These are phyloP conservation scores for Plenodomus lindquistii DNA, from an alignment of 2,329 filamentous ascomycete genomes.

Conservation along the genomic window DNA sequence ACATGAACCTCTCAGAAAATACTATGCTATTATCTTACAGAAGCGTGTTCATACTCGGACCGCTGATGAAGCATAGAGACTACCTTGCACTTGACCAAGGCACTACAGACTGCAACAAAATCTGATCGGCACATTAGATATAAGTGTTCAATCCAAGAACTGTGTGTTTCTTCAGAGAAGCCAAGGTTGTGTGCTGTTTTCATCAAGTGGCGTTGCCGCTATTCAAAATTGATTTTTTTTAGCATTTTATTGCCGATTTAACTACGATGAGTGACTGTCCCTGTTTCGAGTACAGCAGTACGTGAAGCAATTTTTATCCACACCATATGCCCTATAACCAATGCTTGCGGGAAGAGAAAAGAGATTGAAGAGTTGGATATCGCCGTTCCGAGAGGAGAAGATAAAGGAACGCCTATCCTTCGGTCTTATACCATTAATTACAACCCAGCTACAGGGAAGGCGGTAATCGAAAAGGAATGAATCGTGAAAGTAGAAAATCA, in stretches of 20 bases:
- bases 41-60: too few species aligned
- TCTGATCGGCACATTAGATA: too few species aligned
- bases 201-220: constrained; percentile 20
- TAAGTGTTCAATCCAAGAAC: too few species aligned
- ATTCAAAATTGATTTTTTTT: constrained; percentile 29
- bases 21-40: neutral
- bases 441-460: constrained; percentile 36
- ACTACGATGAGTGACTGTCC: constrained; percentile 23
- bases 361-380: constrained; percentile 17
- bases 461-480: constrained; percentile 29
- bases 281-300: constrained; percentile 23
- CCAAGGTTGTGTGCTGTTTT: neutral
- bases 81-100: too few species aligned
- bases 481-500: constrained; percentile 23
- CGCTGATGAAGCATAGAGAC: too few species aligned
- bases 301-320: constrained; percentile 17
- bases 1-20: neutral
- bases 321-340: constrained; percentile 20
- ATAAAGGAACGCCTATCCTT: constrained; percentile 30
- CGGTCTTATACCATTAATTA: constrained; percentile 46
- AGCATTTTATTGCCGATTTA: constrained; percentile 27
- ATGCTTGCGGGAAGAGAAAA: constrained; percentile 28
- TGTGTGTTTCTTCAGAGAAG: neutral
- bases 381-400: constrained; percentile 24
- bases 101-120: too few species aligned